A percentile compares a stretch with the other conserved stretches of the same genome.
phyloP scores from a whole-genome alignment of 345 rosid genomes.

The Moricandia moricandioides region DNA sequence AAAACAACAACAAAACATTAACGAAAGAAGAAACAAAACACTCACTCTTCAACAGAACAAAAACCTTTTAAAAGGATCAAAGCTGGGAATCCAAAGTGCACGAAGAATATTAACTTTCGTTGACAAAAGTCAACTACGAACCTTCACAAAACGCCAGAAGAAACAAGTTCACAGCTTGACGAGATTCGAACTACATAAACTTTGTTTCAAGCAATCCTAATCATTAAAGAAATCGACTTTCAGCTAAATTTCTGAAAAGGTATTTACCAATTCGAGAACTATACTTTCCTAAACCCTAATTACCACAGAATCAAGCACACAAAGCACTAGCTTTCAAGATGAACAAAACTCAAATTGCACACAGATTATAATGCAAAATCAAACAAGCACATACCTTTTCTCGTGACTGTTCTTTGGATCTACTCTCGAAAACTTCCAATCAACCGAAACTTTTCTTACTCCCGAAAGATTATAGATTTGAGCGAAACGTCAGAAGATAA shows the following conservation, averaged over 20 bases:
- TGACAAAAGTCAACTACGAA: background rate
- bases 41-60: background rate
- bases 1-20: background rate
- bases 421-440: background rate
- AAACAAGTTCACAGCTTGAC: background rate
- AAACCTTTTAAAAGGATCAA: slow-evolving; percentile 1
- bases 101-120: background rate
- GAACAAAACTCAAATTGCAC: background rate
- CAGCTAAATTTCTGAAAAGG: background rate
- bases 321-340: too few species aligned
- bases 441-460: background rate
- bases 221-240: slow-evolving; percentile 6
- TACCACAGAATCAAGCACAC: too few species aligned
- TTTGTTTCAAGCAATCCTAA: background rate
- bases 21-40: background rate
- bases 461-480: slow-evolving; percentile 25
- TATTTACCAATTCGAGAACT: background rate
- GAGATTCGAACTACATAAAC: background rate
- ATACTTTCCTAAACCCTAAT: slow-evolving; percentile 28
- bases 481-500: background rate
- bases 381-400: background rate
- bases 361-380: background rate
- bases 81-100: background rate
- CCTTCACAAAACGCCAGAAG: background rate
- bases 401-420: background rate